Base-by-base conservation (phyloP, 768 basidiomycete genomes). In the Candolleomyces efflorescens region DNA sequence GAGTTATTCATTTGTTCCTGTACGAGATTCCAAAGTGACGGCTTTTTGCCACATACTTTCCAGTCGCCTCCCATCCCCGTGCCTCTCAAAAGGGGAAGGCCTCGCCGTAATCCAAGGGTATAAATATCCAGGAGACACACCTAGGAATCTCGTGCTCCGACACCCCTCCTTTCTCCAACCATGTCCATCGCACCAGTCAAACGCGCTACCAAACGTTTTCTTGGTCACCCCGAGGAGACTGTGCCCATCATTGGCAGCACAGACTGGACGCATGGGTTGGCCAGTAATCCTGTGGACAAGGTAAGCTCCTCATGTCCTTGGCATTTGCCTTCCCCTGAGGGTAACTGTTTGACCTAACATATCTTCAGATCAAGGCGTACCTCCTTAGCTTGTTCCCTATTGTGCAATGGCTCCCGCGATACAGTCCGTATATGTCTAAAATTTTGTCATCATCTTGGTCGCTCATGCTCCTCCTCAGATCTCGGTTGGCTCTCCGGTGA, bases 401-500 rank as follows among this genome's bases (percentile, higher is more conserved):
- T 67, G 24, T 92, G 0, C 74, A 81, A 32, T 98, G 94, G 94
- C 87, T 91, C 39, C 79, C 83, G 3, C 81, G 92, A 67, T 98
- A 98, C 75, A 96, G 90, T 89, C 55, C 62, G 85, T 75, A 20
- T 55, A 9, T 48, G 39, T 52, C 24, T 48, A 0, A 17, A n/a
- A n/a, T n/a, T 24, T 20, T 46, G 20, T 43, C 22, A 45, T 60
- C 36, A 53, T 43, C 46, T 39, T 55, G 32, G 32, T 22, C 51
- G 46, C 24, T 17, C 56, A 24, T 37, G 54, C 26, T n/a, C 51
- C 26, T 37, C 37, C 22, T 15, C 56, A 90, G 89, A 91, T 68
- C 52, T 84, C 37, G 87, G 84, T 32, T 95, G 94, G 94, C 69
- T 92, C 11, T 78, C 82, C 20, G 92, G 94, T 23, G 94, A 98